These are phyloP conservation scores for Gaultheria prostrata DNA, from an alignment of 148 eudicot genomes.

Conservation along the genomic window DNA sequence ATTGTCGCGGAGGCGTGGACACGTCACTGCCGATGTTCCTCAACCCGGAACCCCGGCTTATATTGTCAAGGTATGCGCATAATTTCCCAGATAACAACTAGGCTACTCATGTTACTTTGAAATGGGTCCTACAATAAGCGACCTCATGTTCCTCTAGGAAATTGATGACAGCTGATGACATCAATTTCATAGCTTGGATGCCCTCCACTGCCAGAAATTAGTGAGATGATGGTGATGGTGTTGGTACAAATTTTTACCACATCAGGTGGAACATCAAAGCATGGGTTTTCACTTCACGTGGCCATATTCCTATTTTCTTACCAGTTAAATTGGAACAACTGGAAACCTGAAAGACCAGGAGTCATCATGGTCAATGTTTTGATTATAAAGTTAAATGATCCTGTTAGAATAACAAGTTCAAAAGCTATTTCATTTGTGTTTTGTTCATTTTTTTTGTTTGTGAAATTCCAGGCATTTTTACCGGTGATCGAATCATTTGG, in stretches of 20 bases:
- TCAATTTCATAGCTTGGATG: no score
- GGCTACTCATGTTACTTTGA: no score
- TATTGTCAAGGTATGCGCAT: conserved; percentile 74
- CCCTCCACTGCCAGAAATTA: no score
- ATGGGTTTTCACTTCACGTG: no score
- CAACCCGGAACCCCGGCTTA: conserved; percentile 99
- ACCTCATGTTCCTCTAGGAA: no score
- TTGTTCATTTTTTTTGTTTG: background rate
- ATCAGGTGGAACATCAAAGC: no score
- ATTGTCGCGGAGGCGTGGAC: conserved; percentile 93
- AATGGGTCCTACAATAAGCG: no score
- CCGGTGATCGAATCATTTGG: conserved; percentile 98
- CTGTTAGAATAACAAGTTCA: conserved; percentile 5
- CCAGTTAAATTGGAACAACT: no score
- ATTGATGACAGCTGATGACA: no score
- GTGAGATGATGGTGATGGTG: no score
- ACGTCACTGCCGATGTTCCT: conserved; percentile 93
- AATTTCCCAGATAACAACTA: background rate
- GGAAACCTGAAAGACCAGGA: background rate
- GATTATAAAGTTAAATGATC: background rate
- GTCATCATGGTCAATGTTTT: background rate
- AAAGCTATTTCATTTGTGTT: background rate
- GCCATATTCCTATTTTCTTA: no score
- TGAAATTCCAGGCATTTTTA: conserved; percentile 63
- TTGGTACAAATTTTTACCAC: no score